Conservation (phyloP, 192 early-diverging fungal genomes). For the Chytriomyces confervae region DNA sequence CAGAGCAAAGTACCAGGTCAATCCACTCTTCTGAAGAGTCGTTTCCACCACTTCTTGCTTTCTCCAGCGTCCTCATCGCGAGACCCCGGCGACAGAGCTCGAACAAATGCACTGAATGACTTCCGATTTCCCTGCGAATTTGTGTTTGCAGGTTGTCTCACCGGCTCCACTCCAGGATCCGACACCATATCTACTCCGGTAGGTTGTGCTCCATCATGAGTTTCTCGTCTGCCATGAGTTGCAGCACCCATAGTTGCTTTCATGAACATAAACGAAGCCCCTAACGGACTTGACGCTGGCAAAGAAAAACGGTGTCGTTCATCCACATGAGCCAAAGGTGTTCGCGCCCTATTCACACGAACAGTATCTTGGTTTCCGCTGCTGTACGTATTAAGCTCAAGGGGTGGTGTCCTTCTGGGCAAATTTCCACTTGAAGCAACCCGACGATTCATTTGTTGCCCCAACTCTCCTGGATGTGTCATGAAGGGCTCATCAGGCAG, state of each 20-base stretch:
- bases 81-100: background rate
- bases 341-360: background rate
- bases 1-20: background rate
- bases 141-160: background rate
- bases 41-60: background rate
- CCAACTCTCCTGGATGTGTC: too few relatives aligned
- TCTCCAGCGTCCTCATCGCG: background rate
- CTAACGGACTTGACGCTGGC: background rate
- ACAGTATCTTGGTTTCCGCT: background rate
- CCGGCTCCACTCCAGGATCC: background rate
- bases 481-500: background rate
- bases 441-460: background rate
- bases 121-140: slow-evolving; percentile 9
- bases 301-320: background rate
- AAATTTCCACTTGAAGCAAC: slow-evolving; percentile 2
- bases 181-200: background rate
- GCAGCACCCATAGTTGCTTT: background rate
- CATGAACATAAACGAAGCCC: background rate
- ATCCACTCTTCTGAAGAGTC: background rate
- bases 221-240: background rate
- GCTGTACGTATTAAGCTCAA: too few relatives aligned
- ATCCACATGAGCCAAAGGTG: background rate
- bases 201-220: background rate
- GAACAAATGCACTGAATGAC: slow-evolving; percentile 25
- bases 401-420: background rate